phyloP scores from a whole-genome alignment of 1,284 basidiomycete genomes.

The Volvariella surrecta region DNA sequence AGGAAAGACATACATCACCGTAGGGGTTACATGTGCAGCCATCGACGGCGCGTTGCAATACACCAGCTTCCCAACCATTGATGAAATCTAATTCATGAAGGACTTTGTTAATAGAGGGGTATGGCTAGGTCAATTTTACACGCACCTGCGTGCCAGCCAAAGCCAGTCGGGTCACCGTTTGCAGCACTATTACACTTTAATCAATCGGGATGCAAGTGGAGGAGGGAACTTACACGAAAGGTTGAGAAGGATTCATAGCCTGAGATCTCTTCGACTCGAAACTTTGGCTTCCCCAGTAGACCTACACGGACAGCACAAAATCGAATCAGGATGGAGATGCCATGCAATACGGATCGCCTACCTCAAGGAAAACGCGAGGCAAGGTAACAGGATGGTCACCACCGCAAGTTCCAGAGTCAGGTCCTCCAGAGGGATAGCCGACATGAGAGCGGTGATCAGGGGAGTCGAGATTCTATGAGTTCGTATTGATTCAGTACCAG shows the following conservation, averaged over 20 bases:
- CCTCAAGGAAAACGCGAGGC: constrained; percentile 38
- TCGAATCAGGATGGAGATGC: neutral
- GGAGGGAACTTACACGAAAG: constrained; percentile 31
- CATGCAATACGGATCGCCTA: constrained; percentile 10
- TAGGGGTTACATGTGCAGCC: constrained; percentile 34
- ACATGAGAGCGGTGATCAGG: constrained; percentile 47
- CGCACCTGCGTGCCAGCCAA: constrained; percentile 39
- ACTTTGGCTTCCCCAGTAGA: constrained; percentile 30
- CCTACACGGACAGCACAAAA: constrained; percentile 15
- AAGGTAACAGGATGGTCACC: constrained; percentile 32
- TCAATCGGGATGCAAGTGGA: constrained; percentile 1
- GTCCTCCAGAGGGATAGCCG: constrained; percentile 31
- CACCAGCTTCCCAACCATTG: constrained; percentile 39
- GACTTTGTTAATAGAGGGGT: neutral
- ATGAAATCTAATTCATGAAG: constrained; percentile 28
- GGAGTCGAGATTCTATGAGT: constrained; percentile 30
- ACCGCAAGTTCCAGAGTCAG: constrained; percentile 33
- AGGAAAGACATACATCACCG: constrained; percentile 23
- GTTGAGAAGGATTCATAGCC: constrained; percentile 32
- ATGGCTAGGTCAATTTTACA: constrained; percentile 1
- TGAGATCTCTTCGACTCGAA: constrained; percentile 25
- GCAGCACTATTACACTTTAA: constrained; percentile 21
- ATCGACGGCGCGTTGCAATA: constrained; percentile 36
- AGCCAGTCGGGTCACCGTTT: constrained; percentile 39
- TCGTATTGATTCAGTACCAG: neutral